Evolutionary conservation across 2,329 filamentous ascomycete species (phyloP), one percentile per base, ranked within the genome.

Genomic region (Sclerotinia spermophila): DNA sequence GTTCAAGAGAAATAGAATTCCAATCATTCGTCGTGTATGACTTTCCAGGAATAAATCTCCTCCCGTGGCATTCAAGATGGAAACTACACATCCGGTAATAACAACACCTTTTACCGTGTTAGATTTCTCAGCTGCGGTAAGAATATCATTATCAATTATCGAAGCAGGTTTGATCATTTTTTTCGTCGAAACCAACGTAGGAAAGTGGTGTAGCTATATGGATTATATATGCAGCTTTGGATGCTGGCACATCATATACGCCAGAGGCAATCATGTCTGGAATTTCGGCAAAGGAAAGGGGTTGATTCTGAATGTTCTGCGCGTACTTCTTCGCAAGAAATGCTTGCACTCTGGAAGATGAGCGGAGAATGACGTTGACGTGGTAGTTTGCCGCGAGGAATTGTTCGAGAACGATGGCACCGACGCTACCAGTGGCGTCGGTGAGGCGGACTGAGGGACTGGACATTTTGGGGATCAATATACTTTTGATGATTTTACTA

Each of bases 241-340:
- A 65, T n/a, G 62, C 71, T 21, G 59, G n/a, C 27, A n/a, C n/a
- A n/a, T n/a, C n/a, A n/a, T n/a, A n/a, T n/a, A n/a, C n/a, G n/a
- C n/a, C n/a, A n/a, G n/a, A n/a, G 62, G 62, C 44, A 33, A 53
- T 72, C 45, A 72, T 56, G 44, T 72, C 71, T n/a, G 61, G 61
- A n/a, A 70, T 59, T 35, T 72, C 68, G 58, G n/a, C n/a, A n/a
- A n/a, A n/a, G n/a, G n/a, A n/a, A n/a, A n/a, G n/a, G n/a, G n/a
- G n/a, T n/a, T n/a, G n/a, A n/a, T n/a, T n/a, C n/a, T n/a, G n/a
- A n/a, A n/a, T n/a, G n/a, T n/a, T n/a, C n/a, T n/a, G n/a, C n/a
- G n/a, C n/a, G n/a, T n/a, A n/a, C n/a, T n/a, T n/a, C n/a, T n/a
- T n/a, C n/a, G n/a, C n/a, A n/a, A n/a, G n/a, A n/a, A n/a, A n/a